These are phyloP conservation scores for Lactarius deliciosus DNA, from an alignment of 768 basidiomycete species.

Conservation along the genomic window DNA sequence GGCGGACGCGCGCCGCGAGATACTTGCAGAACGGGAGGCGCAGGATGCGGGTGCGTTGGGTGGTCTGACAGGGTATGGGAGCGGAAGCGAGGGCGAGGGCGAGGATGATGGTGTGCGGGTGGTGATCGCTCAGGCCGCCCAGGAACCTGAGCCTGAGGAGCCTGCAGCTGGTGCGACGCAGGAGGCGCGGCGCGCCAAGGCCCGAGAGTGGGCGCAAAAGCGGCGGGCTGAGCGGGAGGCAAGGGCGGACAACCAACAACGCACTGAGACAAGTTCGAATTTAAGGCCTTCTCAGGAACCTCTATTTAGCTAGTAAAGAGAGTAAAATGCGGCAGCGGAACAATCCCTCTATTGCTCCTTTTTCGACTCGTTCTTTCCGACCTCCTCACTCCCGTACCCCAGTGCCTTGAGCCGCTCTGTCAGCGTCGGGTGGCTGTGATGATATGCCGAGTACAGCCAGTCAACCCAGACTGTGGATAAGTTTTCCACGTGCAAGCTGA, in stretches of 20 bases:
- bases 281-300: conserved; percentile 1
- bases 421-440: conserved; percentile 94
- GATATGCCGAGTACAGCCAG: conserved; percentile 94
- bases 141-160: conserved; percentile 9
- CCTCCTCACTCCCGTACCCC: conserved; percentile 41
- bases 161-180: conserved; percentile 32
- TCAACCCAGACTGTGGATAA: conserved; percentile 93
- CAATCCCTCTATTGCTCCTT: conserved; percentile 34
- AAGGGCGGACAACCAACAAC: not conserved
- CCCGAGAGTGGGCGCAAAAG: conserved; percentile 58
- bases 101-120: not conserved
- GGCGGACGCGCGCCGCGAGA: conserved; percentile 41
- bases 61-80: conserved; percentile 55
- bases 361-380: conserved; percentile 33
- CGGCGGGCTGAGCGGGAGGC: conserved; percentile 39
- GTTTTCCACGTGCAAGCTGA: conserved; percentile 89
- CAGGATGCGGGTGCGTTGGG: conserved; percentile 41
- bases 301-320: conserved; percentile 13
- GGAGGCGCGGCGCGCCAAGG: conserved; percentile 53
- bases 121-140: not conserved
- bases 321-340: not conserved
- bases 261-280: not conserved
- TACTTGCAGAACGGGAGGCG: conserved; percentile 32
- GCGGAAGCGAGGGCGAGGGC: conserved; percentile 32
- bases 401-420: conserved; percentile 85